Evolutionary conservation across 148 eudicot genomes (phyloP), one percentile per base, ranked within the genome.

Genomic region (Vaccinium vitisidaea): DNA sequence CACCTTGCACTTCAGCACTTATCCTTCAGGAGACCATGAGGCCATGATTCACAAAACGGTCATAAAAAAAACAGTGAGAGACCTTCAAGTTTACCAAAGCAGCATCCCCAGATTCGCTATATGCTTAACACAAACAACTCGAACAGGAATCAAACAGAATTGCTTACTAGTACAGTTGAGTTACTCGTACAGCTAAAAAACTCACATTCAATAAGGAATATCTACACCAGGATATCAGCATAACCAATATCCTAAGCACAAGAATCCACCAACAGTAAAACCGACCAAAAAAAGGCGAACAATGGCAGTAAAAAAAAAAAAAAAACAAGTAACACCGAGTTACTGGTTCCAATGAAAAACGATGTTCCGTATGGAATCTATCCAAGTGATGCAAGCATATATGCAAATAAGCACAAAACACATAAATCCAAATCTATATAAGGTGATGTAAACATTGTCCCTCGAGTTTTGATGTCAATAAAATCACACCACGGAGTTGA

Each of bases 271-370:
- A 61, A 21, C 25, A 61, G 67, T 61, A 61, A 61, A 61, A n/a
- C 70, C 70, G n/a, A 63, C 27, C 70, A 63, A n/a, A 63, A 63
- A 12, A 63, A 63, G 70, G 70, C 70, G n/a, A 63, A 13, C 70
- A 63, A 63, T n/a, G 21, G 27, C 70, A 63, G 70, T 23, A n/a
- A 63, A 63, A 63, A 63, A 27, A 27, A 27, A 27, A 27, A 61
- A n/a, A 13, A 63, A 21, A 21, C 67, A 61, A 61, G 25, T 8
- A 61, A 61, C 67, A 8, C 67, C 2, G 10, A 61, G 67, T 61
- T 63, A 63, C 70, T 63, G 30, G 25, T 63, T n/a, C 70, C 70
- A 23, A 27, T 23, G 30, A 63, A 23, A 63, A 63, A 27, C 30
- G 23, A 63, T n/a, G 23, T 63, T 63, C 70, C 1, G 21, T 23